Base-by-base conservation (phyloP, 202 grass and related monocot genomes). In the Brachypodium distachyon region DNA sequence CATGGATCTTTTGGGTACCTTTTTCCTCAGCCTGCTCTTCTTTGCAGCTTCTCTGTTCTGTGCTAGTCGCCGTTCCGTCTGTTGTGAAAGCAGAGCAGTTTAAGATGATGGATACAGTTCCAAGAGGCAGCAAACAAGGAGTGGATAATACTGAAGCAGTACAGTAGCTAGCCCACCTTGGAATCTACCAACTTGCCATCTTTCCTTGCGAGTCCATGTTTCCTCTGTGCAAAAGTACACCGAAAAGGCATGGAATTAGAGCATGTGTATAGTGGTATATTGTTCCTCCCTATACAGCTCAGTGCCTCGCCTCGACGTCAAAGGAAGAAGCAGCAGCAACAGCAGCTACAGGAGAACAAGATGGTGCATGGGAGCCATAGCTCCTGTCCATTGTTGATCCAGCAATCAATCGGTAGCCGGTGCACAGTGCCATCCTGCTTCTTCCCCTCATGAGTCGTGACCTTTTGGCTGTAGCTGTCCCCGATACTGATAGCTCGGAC, bases 11-110 rank as follows among this genome's bases (percentile, higher is more conserved):
- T 18, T 33, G 17, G 10, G 62, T 49, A 97, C 93, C 90, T 97
- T 97, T 67, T 97, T 97, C 70, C 93, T 88, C 43, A 97, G 80
- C 73, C 93, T 88, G 83, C 93, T 97, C 81, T 97, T 97, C 83
- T 80, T 90, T 29, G 93, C 90, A 60, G 93, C 93, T 48, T 97
- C 93, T 74, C 93, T 93, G 79, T 97, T 97, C 85, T 97, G 93
- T 59, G 93, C 93, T 77, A 97, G 86, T 54, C 93, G 85, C 65
- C 93, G 79, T 58, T 93, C 81, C 12, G 87, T 97, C 93, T 97
- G 63, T 4, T 0, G 31, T 56, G 26, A 76, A 61, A 58, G 14
- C 14, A 70, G 29, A 72, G 42, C 23, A 7, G 48, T 21, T 21
- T 52, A 28, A 61, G 38, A 75, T 9, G 61, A 74, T 21, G 56